Conservation (phyloP, 2,329 filamentous ascomycete species). For the Anthostomella pinea region DNA sequence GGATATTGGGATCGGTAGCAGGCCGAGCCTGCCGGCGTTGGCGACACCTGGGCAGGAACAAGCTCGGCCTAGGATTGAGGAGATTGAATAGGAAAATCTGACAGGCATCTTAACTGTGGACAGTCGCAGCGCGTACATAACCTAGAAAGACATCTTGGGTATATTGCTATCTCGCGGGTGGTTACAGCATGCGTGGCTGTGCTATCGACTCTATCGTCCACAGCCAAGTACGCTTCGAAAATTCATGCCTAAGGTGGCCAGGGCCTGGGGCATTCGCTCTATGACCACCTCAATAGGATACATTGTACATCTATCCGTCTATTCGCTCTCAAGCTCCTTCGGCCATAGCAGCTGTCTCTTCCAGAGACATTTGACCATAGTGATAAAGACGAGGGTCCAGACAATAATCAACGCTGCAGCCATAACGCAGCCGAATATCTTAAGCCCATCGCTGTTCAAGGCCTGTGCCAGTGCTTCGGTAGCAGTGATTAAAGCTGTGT, state of each 20-base stretch:
- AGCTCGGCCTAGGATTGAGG: conserved; percentile 30
- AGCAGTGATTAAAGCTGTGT: conserved; percentile 71
- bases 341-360: conserved; percentile 73
- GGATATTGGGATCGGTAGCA: conserved; percentile 24
- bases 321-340: conserved; percentile 47
- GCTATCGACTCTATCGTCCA: too few species aligned
- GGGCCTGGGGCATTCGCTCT: too few species aligned
- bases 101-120: too few species aligned
- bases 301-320: conserved; percentile 1
- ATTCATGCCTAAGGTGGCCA: too few species aligned
- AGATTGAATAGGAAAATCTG: conserved; percentile 30
- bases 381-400: conserved; percentile 65
- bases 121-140: too few species aligned
- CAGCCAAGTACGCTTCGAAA: too few species aligned
- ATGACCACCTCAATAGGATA: too few species aligned
- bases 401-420: conserved; percentile 62
- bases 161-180: too few species aligned
- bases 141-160: too few species aligned
- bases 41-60: conserved; percentile 9
- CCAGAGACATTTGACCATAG: conserved; percentile 69
- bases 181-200: too few species aligned
- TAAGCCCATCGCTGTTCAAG: conserved; percentile 56
- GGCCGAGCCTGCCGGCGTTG: conserved; percentile 20
- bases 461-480: conserved; percentile 68
- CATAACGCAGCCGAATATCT: conserved; percentile 67